Evolutionary conservation across 164 flowering plant genomes (phyloP), one percentile per base, ranked within the genome.

Genomic region (Nymphaea thermarum): DNA sequence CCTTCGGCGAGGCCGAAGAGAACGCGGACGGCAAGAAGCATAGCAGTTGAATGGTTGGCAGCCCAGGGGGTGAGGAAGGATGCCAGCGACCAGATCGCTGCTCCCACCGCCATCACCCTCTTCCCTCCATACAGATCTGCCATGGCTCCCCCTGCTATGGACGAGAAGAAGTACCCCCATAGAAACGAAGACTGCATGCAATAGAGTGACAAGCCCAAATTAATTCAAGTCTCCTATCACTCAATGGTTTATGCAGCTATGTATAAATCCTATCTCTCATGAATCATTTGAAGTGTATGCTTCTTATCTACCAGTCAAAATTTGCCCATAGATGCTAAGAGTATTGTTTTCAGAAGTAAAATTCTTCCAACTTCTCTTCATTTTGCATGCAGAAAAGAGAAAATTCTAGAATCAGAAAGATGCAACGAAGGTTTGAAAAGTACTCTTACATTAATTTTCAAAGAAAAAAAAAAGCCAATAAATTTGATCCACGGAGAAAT

Each of bases 1-100:
- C 97, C 98, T 82, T 87, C 88, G 2, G 98, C 98, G 3, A 90
- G 82, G 3, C 98, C 98, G 68, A 93, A 93, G 79, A 89, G 83
- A 36, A 90, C 88, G 2, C 98, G 98, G n/a, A 81, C 77, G 3
- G 85, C 89, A 70, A 93, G 77, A 67, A 93, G 92, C 77, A 74
- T 64, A 43, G 68, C 60, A 2, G 90, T 86, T 62, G 98, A 93
- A 78, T 86, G 96, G 75, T 81, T 76, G 66, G 97, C 96, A 43
- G 96, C 96, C 87, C 82, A 85, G 7, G 98, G 98, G 4, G 98
- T 93, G 66, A 93, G 81, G 17, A 86, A 80, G 18, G 98, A 90
- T 59, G 96, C 92, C 57, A 91, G 67, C 8, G 98, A 93, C 98
- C 98, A 93, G n/a, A 93, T 51, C 17, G 80, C 83, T 44, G 86